A percentile compares a stretch with the other conserved stretches of the same genome.
phyloP scores from a whole-genome alignment of 192 early-diverging fungal species.

The Entophlyctis luteolus region DNA sequence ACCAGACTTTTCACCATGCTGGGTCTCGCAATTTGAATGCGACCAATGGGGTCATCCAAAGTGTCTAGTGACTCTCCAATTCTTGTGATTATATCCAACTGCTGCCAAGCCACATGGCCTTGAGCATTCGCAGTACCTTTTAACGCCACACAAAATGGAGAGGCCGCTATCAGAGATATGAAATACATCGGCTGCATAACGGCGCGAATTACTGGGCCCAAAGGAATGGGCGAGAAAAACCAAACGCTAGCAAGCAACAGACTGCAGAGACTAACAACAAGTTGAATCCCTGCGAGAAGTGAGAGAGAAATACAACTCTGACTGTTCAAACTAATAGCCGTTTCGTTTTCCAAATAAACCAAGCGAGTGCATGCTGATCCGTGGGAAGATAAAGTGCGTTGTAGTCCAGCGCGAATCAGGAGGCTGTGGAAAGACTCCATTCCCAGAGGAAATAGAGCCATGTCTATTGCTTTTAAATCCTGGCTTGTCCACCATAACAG shows the following conservation, averaged over 20 bases:
- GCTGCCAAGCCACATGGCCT: conserved; percentile 20
- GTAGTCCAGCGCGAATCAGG: conserved; percentile 1
- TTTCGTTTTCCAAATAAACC: background rate
- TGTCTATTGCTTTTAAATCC: conserved; percentile 8
- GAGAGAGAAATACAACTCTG: background rate
- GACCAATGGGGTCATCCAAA: conserved; percentile 14
- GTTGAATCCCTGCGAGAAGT: conserved; percentile 1
- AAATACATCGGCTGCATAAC: conserved; percentile 18
- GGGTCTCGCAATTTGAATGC: background rate
- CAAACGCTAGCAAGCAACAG: background rate
- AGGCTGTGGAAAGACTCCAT: conserved; percentile 8
- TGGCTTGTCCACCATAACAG: conserved; percentile 4
- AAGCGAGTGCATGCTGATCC: background rate
- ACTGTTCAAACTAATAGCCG: background rate
- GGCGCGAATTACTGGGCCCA: conserved; percentile 1
- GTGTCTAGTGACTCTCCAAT: conserved; percentile 23
- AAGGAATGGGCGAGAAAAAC: conserved; percentile 4
- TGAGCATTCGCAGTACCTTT: conserved; percentile 24
- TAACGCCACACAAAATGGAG: conserved; percentile 7
- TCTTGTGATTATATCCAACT: conserved; percentile 8
- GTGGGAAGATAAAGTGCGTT: background rate
- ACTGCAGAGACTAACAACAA: background rate
- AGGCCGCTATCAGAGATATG: conserved; percentile 14
- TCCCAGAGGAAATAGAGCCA: background rate
- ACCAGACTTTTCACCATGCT: background rate